Conservation (phyloP, 352 stramenopile genomes). For the Globisporangium lucens region DNA sequence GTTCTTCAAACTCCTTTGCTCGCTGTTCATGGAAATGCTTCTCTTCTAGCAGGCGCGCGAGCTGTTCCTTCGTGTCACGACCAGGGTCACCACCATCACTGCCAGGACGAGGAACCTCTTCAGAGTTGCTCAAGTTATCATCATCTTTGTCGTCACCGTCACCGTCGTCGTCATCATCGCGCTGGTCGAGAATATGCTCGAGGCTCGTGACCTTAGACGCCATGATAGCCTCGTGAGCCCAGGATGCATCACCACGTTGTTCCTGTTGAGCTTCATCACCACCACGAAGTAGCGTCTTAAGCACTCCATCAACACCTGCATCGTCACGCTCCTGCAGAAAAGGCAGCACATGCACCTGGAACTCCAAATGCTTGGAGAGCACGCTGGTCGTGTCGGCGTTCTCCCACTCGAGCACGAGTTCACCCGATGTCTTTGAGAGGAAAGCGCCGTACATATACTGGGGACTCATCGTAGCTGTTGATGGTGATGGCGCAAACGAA, state of each 20-base stretch:
- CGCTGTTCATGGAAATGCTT: slow-evolving; percentile 13
- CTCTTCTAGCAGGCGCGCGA: slow-evolving; percentile 21
- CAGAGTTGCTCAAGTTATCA: no score
- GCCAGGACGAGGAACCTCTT: background rate
- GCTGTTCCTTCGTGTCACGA: background rate
- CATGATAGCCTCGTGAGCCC: background rate
- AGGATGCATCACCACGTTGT: background rate
- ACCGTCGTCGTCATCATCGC: no score
- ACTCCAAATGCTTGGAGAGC: slow-evolving; percentile 37
- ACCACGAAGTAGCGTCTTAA: no score
- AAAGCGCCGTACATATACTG: slow-evolving; percentile 31
- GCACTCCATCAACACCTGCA: no score
- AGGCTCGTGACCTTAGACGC: background rate
- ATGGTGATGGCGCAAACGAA: slow-evolving; percentile 12
- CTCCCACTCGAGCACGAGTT: slow-evolving; percentile 39
- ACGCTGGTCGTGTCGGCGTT: slow-evolving; percentile 44
- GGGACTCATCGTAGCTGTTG: background rate
- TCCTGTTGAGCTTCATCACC: no score
- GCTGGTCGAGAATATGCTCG: no score
- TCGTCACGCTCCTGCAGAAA: background rate
- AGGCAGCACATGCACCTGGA: slow-evolving; percentile 27
- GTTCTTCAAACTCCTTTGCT: background rate
- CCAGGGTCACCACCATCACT: background rate
- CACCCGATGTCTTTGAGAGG: slow-evolving; percentile 19
- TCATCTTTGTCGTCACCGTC: no score